phyloP scores from a whole-genome alignment of 148 eudicot genomes.

The Polygonum maritimum region DNA sequence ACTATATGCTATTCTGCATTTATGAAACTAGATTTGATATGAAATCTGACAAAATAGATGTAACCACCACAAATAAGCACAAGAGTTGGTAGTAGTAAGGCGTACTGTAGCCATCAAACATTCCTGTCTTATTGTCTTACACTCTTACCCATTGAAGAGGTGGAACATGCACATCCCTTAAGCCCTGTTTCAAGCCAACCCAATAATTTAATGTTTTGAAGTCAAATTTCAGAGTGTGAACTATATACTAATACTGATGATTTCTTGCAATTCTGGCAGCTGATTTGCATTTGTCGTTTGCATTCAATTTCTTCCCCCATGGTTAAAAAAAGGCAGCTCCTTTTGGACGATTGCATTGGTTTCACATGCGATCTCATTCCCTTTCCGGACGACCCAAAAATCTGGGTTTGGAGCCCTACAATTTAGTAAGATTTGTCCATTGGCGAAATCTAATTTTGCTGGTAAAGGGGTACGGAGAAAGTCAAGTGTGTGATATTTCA shows the following conservation, averaged over 20 bases:
- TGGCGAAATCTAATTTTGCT: conserved; percentile 3
- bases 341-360: no score
- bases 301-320: no score
- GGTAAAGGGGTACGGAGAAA: conserved; percentile 7
- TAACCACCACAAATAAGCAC: not conserved
- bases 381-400: not conserved
- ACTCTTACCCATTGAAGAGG: not conserved
- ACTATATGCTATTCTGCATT: no score
- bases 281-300: no score
- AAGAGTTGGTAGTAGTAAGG: not conserved
- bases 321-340: no score
- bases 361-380: not conserved
- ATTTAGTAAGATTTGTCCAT: not conserved
- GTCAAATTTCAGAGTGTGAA: no score
- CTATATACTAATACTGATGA: no score
- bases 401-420: conserved; percentile 1
- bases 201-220: no score
- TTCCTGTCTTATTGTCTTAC: not conserved
- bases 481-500: conserved; percentile 12
- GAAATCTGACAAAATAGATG: not conserved
- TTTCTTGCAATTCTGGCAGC: no score
- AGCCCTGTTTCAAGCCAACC: not conserved
- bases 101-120: not conserved
- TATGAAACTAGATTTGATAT: not conserved
- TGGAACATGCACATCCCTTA: not conserved